Evolutionary conservation across 192 early-diverging fungal species (phyloP).

Genomic region (Backusella luteola): DNA sequence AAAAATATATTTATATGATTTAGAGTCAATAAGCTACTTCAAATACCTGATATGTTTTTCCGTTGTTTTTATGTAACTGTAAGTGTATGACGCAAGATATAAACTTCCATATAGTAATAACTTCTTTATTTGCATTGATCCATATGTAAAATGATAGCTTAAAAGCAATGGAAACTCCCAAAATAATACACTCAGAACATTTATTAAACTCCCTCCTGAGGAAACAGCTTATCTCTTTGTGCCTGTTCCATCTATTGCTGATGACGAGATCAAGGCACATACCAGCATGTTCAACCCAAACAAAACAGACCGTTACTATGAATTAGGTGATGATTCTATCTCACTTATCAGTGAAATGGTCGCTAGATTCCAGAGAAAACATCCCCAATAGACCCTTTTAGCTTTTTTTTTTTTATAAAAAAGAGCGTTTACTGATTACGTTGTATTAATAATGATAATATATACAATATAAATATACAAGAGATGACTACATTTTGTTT

Average conservation of each 20-base stretch:
- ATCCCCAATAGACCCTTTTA: background rate
- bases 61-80: conserved; percentile 33
- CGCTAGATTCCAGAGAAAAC: conserved; percentile 6
- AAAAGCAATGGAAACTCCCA: background rate
- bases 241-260: conserved; percentile 12
- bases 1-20: background rate
- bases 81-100: background rate
- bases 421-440: background rate
- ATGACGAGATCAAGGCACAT: conserved; percentile 28
- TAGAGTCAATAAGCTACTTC: conserved; percentile 26
- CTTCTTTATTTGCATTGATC: background rate
- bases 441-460: background rate
- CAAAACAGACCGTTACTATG: conserved; percentile 29
- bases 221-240: conserved; percentile 20
- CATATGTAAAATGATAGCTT: background rate
- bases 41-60: conserved; percentile 27
- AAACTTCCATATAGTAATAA: background rate
- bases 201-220: conserved; percentile 28
- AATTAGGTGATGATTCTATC: conserved; percentile 10
- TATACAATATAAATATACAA: background rate
- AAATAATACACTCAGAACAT: conserved; percentile 15
- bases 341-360: conserved; percentile 21
- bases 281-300: conserved; percentile 34
- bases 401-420: background rate
- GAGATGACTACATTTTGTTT: background rate